Conservation (phyloP, 2,329 filamentous ascomycete species). For the Cadophora sp. region DNA sequence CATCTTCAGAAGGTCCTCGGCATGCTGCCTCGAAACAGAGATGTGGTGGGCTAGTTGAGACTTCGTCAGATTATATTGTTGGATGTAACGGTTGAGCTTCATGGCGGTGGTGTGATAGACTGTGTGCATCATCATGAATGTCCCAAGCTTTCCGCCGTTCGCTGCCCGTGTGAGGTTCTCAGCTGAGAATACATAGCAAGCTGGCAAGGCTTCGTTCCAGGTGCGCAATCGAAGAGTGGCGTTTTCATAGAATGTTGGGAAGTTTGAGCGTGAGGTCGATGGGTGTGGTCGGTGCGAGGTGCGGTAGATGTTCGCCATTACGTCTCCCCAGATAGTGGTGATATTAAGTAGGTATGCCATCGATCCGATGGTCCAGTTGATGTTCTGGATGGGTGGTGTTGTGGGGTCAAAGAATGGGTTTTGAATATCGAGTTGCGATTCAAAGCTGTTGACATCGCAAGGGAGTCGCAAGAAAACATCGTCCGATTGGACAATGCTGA, state of each 20-base stretch:
- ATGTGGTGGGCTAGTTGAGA: constrained; percentile 54
- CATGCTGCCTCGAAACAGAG: constrained; percentile 57
- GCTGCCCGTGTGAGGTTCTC: constrained; percentile 64
- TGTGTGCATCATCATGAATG: constrained; percentile 69
- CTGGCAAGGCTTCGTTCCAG: constrained; percentile 66
- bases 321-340: constrained; percentile 69
- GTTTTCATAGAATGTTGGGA: constrained; percentile 57
- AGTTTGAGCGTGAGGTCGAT: constrained; percentile 44
- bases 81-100: constrained; percentile 68
- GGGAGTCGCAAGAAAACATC: constrained; percentile 74
- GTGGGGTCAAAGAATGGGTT: constrained; percentile 67
- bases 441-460: constrained; percentile 65
- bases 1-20: constrained; percentile 58
- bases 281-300: constrained; percentile 45
- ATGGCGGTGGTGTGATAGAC: constrained; percentile 70
- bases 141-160: constrained; percentile 59
- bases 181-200: constrained; percentile 58
- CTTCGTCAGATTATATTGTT: constrained; percentile 50
- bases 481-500: constrained; percentile 64
- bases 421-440: constrained; percentile 62
- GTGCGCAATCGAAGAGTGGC: constrained; percentile 58
- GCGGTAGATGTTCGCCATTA: constrained; percentile 65
- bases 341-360: constrained; percentile 69
- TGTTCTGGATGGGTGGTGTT: constrained; percentile 49
- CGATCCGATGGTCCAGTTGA: constrained; percentile 40